Conservation (phyloP, 495 filamentous ascomycete genomes). For the Penicillium desertorum region DNA sequence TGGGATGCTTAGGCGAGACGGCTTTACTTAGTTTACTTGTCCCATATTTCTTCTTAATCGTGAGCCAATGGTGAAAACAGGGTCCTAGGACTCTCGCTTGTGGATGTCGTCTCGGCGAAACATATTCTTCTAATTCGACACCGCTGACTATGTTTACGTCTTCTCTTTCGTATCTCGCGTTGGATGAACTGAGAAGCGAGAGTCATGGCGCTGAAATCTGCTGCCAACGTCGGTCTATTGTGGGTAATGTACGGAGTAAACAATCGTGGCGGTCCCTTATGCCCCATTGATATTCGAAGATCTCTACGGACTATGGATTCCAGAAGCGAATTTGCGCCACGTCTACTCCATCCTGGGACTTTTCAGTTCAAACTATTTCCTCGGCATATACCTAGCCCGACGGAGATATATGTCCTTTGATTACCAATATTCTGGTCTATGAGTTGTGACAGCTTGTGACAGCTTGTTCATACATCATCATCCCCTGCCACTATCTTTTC, state of each 20-base stretch:
- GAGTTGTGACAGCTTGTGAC: neutral
- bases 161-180: constrained; percentile 24
- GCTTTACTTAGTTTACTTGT: constrained; percentile 18
- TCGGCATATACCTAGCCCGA: constrained; percentile 1
- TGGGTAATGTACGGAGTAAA: constrained; percentile 15
- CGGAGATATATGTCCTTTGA: no score
- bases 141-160: neutral
- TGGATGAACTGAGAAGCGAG: constrained; percentile 20
- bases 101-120: neutral
- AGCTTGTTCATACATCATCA: constrained; percentile 3
- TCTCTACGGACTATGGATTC: constrained; percentile 2
- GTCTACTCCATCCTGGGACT: neutral
- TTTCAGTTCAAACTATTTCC: constrained; percentile 3
- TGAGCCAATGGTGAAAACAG: neutral
- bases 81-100: constrained; percentile 3
- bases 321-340: constrained; percentile 12
- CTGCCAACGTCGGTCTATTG: constrained; percentile 10
- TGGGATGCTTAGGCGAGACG: constrained; percentile 46
- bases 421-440: neutral
- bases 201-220: constrained; percentile 4
- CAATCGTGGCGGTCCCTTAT: constrained; percentile 21
- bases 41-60: neutral
- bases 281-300: constrained; percentile 6
- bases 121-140: neutral
- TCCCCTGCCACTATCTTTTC: neutral